Evolutionary conservation across 345 rosid genomes (phyloP), one percentile per base, ranked within the genome.

Genomic region (Populus ilicifolia): DNA sequence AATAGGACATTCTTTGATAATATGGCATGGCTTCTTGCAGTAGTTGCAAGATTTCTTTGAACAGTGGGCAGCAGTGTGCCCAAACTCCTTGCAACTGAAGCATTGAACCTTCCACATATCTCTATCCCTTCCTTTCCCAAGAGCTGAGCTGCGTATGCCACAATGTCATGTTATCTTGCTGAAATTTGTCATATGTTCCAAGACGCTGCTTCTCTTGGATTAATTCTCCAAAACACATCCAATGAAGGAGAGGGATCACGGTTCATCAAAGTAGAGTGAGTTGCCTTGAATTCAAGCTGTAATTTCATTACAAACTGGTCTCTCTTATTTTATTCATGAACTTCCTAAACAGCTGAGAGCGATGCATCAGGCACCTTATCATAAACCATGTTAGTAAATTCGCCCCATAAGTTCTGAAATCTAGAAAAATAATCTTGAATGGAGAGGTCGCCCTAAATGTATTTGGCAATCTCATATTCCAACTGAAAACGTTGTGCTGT

Each of bases 271-370:
- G 21, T 72, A 0, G 76, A 75, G 4, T 12, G 43, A 29, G 27
- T 4, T 16, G 9, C 11, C 30, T 76, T 66, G 67, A 67, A 72
- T 5, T 82, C n/a, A 56, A 18, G 10, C 0, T 25, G 6, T 0
- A 82, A 12, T 36, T 82, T 79, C 75, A 82, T 82, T 3, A 76
- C 39, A 21, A 83, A 83, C 18, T 79, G 46, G 48, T 72, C 80
- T 13, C 62, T 17, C 39, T 83, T 71, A 10, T 75, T 66, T 0
- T 39, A n/a, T 8, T 59, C 69, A 79, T 83, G 80, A 36, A 82
- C 41, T 8, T 0, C 46, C 14, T 44, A 35, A 8, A 35, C 21
- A 71, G 0, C 43, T 2, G 4, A 12, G 2, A 79, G 46, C 27
- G 78, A 41, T 16, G 10, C 35, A 23, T 7, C 11, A 5, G 33